Percentiles rank a stretch among this genome's conserved stretches.
Conservation (phyloP, 2,329 filamentous ascomycete species). For the Fonsecaea pugnacius region DNA sequence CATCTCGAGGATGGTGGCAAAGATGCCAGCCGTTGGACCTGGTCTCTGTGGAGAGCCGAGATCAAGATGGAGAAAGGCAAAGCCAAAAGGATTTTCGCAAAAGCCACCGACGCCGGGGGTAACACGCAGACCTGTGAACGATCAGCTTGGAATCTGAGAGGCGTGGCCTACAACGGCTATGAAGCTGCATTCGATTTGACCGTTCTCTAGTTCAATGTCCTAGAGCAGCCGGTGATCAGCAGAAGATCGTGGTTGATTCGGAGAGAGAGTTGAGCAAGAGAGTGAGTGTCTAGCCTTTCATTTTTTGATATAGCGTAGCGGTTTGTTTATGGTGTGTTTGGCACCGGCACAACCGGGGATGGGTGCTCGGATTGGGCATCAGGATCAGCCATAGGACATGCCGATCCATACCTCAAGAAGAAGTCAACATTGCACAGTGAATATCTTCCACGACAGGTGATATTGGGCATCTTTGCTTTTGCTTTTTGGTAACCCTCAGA, state of each 20-base stretch:
- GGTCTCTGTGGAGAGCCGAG: constrained; percentile 59
- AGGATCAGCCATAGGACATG: constrained; percentile 26
- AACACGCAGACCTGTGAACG: constrained; percentile 54
- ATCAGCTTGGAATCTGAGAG: constrained; percentile 62
- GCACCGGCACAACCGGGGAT: constrained; percentile 16
- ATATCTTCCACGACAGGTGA: not conserved
- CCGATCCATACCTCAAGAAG: constrained; percentile 17
- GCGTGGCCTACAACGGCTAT: constrained; percentile 65
- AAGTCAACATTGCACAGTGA: not conserved
- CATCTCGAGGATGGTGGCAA: constrained; percentile 41
- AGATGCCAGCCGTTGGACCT: constrained; percentile 56
- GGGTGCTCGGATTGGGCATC: constrained; percentile 29
- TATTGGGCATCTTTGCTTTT: constrained; percentile 24
- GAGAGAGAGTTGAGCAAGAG: constrained; percentile 6
- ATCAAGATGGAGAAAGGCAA: constrained; percentile 50
- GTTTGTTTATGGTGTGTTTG: constrained; percentile 14
- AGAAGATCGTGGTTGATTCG: constrained; percentile 6
- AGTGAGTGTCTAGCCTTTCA: constrained; percentile 1
- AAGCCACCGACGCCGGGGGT: constrained; percentile 59
- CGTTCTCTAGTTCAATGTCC: constrained; percentile 40
- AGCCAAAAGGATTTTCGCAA: constrained; percentile 55
- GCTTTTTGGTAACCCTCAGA: constrained; percentile 4
- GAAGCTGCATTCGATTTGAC: constrained; percentile 58
- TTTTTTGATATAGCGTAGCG: constrained; percentile 6
- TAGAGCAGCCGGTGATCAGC: constrained; percentile 18